Conservation (phyloP, 108 stramenopile species). For the Nitzschia sp. region DNA sequence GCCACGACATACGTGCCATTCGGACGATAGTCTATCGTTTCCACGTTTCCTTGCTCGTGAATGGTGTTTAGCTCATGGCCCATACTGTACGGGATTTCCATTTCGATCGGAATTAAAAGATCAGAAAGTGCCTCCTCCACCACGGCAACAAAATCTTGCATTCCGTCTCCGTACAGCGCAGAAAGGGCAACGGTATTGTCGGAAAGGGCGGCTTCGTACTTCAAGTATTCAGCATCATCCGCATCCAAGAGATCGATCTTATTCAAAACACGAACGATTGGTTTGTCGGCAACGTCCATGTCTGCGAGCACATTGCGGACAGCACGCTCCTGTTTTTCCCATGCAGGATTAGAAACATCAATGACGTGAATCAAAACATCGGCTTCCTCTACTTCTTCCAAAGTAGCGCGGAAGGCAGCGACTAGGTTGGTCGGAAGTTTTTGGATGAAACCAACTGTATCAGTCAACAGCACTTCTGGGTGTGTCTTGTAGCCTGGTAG, state of each 20-base stretch:
- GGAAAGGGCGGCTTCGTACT: constrained; percentile 60
- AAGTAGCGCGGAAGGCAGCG: constrained; percentile 94
- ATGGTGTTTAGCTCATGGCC: constrained; percentile 80
- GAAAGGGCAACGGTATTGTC: constrained; percentile 74
- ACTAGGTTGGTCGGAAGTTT: constrained; percentile 96
- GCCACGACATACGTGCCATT: constrained; percentile 74
- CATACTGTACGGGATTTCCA: constrained; percentile 72
- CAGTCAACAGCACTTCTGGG: constrained; percentile 93
- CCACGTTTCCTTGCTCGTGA: constrained; percentile 83
- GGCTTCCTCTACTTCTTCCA: constrained; percentile 93
- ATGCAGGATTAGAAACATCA: constrained; percentile 83
- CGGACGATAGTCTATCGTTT: constrained; percentile 75
- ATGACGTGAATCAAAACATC: constrained; percentile 93
- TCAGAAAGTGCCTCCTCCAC: constrained; percentile 72
- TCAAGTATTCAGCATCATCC: constrained; percentile 65
- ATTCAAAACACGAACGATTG: constrained; percentile 78
- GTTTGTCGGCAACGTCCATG: constrained; percentile 75
- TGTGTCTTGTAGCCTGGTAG: constrained; percentile 90
- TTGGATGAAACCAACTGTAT: constrained; percentile 98
- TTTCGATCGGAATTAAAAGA: constrained; percentile 71
- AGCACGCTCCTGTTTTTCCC: constrained; percentile 85
- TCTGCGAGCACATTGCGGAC: constrained; percentile 69
- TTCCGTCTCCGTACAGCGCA: constrained; percentile 67
- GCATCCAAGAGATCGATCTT: constrained; percentile 73
- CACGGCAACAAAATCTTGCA: constrained; percentile 76